Conservation (phyloP, 225 moss, liverwort and hornwort genomes). For the Thuidium tamariscinum region DNA sequence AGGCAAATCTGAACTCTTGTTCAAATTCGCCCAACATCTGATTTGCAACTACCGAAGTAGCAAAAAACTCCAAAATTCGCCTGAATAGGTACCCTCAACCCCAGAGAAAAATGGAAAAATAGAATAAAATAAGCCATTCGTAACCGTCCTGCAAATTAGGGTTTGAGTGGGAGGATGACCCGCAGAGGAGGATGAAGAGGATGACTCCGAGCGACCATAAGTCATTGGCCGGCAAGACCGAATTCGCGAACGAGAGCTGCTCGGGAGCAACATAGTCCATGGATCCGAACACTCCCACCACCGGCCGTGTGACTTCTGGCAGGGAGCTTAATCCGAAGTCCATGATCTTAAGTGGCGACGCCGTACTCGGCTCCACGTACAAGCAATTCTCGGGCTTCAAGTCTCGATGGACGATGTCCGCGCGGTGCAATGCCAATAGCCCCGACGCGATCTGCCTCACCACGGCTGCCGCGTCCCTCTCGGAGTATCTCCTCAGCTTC, state of each 20-base stretch:
- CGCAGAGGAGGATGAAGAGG: slow-evolving; percentile 83
- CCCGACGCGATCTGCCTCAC: slow-evolving; percentile 44
- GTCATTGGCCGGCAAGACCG: slow-evolving; percentile 53
- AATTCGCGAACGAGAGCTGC: slow-evolving; percentile 27
- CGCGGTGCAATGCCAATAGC: slow-evolving; percentile 22
- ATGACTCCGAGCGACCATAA: slow-evolving; percentile 92
- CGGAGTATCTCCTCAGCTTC: slow-evolving; percentile 38
- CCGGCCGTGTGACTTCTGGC: slow-evolving; percentile 38
- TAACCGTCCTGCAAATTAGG: not conserved
- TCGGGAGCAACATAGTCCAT: slow-evolving; percentile 83
- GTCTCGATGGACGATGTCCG: slow-evolving; percentile 41
- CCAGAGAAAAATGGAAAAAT: not conserved
- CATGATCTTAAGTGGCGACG: slow-evolving; percentile 39
- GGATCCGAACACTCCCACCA: slow-evolving; percentile 73
- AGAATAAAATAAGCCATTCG: not conserved
- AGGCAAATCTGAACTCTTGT: not conserved
- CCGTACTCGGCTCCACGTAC: not conserved
- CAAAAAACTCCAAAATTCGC: not conserved
- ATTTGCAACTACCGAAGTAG: not conserved
- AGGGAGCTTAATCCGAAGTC: slow-evolving; percentile 58
- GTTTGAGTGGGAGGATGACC: slow-evolving; percentile 16
- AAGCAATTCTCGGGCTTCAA: slow-evolving; percentile 57
- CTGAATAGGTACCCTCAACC: not conserved
- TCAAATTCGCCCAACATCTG: not conserved
- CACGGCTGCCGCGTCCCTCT: slow-evolving; percentile 43